Conservation (phyloP, 1,284 basidiomycete genomes). For the Ustilago bromivora region DNA sequence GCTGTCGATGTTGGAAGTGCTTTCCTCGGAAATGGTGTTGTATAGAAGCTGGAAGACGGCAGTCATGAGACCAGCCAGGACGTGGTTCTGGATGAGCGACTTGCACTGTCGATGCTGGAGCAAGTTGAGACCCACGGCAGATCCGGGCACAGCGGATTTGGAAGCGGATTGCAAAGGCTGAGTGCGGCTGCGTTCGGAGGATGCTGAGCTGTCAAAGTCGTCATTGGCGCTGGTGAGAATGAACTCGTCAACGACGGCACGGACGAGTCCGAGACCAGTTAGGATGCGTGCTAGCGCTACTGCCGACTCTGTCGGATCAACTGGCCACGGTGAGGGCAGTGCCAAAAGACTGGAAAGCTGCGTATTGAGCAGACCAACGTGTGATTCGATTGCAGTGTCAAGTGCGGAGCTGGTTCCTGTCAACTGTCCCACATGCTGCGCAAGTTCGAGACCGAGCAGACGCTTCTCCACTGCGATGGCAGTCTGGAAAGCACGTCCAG, state of each 20-base stretch:
- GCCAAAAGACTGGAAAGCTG: constrained; percentile 42
- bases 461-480: constrained; percentile 56
- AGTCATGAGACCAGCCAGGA: constrained; percentile 51
- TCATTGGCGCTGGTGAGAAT: constrained; percentile 49
- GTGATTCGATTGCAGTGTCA: constrained; percentile 28
- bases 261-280: constrained; percentile 48
- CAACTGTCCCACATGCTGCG: constrained; percentile 38
- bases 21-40: constrained; percentile 40
- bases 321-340: constrained; percentile 44
- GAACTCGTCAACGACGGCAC: constrained; percentile 49
- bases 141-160: constrained; percentile 41
- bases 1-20: constrained; percentile 10
- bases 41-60: constrained; percentile 51
- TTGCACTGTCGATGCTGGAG: constrained; percentile 61
- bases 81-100: constrained; percentile 47
- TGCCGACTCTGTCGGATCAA: constrained; percentile 30
- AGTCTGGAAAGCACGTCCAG: constrained; percentile 51
- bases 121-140: constrained; percentile 49
- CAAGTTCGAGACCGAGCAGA: constrained; percentile 51
- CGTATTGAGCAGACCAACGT: constrained; percentile 43
- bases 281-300: constrained; percentile 27
- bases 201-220: constrained; percentile 31
- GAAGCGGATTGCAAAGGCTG: constrained; percentile 18
- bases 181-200: constrained; percentile 22
- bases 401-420: constrained; percentile 24